A percentile compares a stretch with the other conserved stretches of the same genome.
Evolutionary conservation across 805 yeast species (phyloP).

Genomic region (Ogataea paradorogensis): DNA sequence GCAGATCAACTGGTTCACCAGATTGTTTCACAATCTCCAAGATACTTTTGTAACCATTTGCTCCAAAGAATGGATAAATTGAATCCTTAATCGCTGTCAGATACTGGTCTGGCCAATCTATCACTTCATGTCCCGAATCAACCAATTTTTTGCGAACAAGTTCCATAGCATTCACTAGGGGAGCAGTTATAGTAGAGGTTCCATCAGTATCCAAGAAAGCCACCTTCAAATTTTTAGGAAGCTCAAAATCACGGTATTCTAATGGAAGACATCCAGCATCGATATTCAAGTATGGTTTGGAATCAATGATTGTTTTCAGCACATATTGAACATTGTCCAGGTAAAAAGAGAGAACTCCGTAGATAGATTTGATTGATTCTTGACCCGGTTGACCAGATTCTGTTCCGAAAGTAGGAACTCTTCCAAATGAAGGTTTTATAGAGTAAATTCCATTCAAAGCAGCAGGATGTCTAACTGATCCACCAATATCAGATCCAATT

Average conservation of each 20-base stretch:
- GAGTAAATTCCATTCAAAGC: constrained; percentile 55
- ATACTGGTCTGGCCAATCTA: constrained; percentile 46
- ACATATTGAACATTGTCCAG: constrained; percentile 50
- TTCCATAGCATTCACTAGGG: constrained; percentile 44
- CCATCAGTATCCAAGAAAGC: constrained; percentile 44
- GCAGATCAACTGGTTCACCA: constrained; percentile 41
- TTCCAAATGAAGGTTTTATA: constrained; percentile 45
- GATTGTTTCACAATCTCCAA: constrained; percentile 35
- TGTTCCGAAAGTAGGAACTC: constrained; percentile 36
- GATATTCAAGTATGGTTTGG: constrained; percentile 44
- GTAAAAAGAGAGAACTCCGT: constrained; percentile 52
- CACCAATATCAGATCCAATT: constrained; percentile 45
- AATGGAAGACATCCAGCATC: constrained; percentile 11
- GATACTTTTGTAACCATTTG: constrained; percentile 39
- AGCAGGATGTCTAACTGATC: constrained; percentile 54
- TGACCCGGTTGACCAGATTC: constrained; percentile 46
- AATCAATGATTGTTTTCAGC: constrained; percentile 34
- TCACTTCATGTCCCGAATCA: constrained; percentile 48
- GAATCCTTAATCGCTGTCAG: constrained; percentile 44
- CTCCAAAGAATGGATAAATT: constrained; percentile 37
- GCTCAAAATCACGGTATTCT: constrained; percentile 2
- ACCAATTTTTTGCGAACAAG: constrained; percentile 30
- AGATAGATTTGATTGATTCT: constrained; percentile 53
- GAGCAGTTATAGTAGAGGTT: constrained; percentile 46
- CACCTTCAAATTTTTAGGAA: constrained; percentile 35